These are phyloP conservation scores for Taphrina flavorubra DNA, from an alignment of 1,139 yeast species.

Conservation along the genomic window DNA sequence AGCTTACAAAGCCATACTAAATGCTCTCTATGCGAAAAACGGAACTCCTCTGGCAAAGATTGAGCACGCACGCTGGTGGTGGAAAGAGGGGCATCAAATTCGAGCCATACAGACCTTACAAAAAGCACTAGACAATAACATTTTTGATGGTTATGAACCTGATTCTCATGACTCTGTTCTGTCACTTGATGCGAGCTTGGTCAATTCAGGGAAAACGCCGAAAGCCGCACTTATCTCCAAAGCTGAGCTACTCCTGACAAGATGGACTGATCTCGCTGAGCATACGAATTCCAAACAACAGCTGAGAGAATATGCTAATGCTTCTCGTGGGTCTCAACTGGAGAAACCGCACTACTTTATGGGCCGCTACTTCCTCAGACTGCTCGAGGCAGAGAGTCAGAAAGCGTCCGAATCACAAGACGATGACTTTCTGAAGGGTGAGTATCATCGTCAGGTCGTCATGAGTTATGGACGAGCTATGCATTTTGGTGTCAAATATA, in stretches of 20 bases:
- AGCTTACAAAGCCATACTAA: slow-evolving; percentile 73
- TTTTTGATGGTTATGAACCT: slow-evolving; percentile 41
- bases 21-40: slow-evolving; percentile 60
- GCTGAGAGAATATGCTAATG: slow-evolving; percentile 68
- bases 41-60: slow-evolving; percentile 62
- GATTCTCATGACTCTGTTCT: slow-evolving; percentile 21
- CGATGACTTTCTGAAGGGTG: slow-evolving; percentile 58
- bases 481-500: slow-evolving; percentile 68
- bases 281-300: slow-evolving; percentile 80
- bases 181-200: slow-evolving; percentile 18
- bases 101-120: slow-evolving; percentile 76
- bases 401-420: slow-evolving; percentile 53
- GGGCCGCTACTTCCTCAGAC: slow-evolving; percentile 78
- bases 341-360: slow-evolving; percentile 81
- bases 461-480: slow-evolving; percentile 70
- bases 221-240: slow-evolving; percentile 48
- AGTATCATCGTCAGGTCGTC: slow-evolving; percentile 70
- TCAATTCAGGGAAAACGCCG: slow-evolving; percentile 18
- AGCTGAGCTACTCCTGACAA: slow-evolving; percentile 76
- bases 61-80: slow-evolving; percentile 81
- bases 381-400: slow-evolving; percentile 66
- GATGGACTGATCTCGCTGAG: slow-evolving; percentile 87
- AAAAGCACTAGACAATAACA: slow-evolving; percentile 53
- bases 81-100: slow-evolving; percentile 90
- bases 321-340: slow-evolving; percentile 66